Base-by-base conservation (phyloP, 768 basidiomycete genomes). In the Termitomyces sp. region DNA sequence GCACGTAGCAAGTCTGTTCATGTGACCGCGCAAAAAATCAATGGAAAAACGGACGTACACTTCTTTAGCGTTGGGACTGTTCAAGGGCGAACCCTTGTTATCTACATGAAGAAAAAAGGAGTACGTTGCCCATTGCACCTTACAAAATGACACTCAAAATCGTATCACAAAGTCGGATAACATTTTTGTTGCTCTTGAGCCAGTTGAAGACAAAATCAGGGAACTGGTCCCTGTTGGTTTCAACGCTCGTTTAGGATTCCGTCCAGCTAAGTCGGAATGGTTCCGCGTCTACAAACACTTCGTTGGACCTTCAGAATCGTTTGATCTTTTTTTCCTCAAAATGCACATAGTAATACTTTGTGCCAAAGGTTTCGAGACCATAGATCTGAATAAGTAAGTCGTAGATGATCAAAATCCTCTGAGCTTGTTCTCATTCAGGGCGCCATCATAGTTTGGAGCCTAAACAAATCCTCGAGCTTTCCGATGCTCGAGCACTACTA, bases 51-150 rank as follows among this genome's bases (percentile, higher is more conserved):
- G 66, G 94, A 97, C 60, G 93, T 97, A 8, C 86, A 91, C 58
- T 98, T 96, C 76, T 98, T 98, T 74, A 89, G 88, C 62, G 92
- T 96, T 23, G 96, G 96, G 6, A 87, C 82, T 50, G 77, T 96
- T 19, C 83, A 85, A 44, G 90, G 88, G 12, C 83, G 95, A 7
- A 97, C 94, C 0, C 75, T 98, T 17, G 87, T 98, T 21, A 85
- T 96, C 44, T 96, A 91, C 68, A 94, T 96, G 88, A 94, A 94
- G 79, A 91, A 89, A 71, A 94, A 94, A 73, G 90, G 90, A 67
- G 80, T 80, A 66, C 41, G 71, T 63, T 11, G 15, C 10, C 6
- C 46, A 30, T 26, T 19, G 12, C 47, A 26, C 12, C 11, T 33
- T 28, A 10, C 8, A 17, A 45, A 33, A 42, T 59, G 23, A 42